Conservation (phyloP, 1,139 yeast genomes). For the Magnusiomyces paraingens region DNA sequence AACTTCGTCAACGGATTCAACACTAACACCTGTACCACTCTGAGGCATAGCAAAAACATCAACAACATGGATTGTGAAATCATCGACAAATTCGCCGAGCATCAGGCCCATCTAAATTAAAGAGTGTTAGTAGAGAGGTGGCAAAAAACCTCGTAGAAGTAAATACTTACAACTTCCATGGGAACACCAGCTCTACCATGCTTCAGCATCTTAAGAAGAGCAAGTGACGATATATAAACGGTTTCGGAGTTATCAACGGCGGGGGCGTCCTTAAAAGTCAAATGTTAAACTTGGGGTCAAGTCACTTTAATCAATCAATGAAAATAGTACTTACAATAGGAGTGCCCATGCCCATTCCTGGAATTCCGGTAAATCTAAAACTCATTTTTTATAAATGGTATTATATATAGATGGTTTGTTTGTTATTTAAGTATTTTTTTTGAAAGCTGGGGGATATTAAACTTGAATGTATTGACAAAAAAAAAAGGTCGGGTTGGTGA, state of each 20-base stretch:
- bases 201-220: constrained; percentile 90
- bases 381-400: neutral
- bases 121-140: constrained; percentile 7
- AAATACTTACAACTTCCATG: constrained; percentile 70
- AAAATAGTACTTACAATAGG: neutral
- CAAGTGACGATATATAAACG: constrained; percentile 91
- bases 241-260: constrained; percentile 94
- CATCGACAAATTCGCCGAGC: constrained; percentile 98
- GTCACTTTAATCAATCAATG: too few species aligned
- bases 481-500: too few species aligned
- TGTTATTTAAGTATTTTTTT: too few species aligned
- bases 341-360: constrained; percentile 3
- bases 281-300: neutral
- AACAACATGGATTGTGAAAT: constrained; percentile 91
- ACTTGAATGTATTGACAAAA: too few species aligned
- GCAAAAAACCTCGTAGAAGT: neutral
- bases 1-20: constrained; percentile 98
- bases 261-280: constrained; percentile 51
- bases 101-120: constrained; percentile 73
- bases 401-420: too few species aligned
- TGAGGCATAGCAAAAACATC: constrained; percentile 99
- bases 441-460: too few species aligned
- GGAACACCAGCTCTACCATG: constrained; percentile 99
- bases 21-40: constrained; percentile 91
- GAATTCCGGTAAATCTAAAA: neutral